Evolutionary conservation across 2,329 filamentous ascomycete genomes (phyloP).

Genomic region (Cryphonectria nitschkei): DNA sequence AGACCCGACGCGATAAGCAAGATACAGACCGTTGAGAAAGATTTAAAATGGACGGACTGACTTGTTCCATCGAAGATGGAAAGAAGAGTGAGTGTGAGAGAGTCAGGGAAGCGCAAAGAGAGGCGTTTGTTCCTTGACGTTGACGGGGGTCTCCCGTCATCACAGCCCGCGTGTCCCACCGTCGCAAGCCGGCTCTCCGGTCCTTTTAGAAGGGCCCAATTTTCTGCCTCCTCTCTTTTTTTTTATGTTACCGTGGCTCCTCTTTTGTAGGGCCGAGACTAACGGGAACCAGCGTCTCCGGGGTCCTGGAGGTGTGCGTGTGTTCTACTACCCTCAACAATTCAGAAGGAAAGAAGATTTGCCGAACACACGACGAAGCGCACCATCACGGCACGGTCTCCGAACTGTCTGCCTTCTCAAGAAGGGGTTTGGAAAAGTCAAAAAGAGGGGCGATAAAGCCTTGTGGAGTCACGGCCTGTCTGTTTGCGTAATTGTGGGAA

Average conservation of each 20-base stretch:
- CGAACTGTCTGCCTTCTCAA: too few relatives aligned
- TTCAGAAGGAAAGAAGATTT: not conserved
- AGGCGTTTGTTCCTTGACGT: not conserved
- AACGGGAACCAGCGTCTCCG: not conserved
- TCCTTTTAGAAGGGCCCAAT: not conserved
- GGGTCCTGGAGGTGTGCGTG: too few relatives aligned
- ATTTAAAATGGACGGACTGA: not conserved
- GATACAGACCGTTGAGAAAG: slow-evolving; percentile 1
- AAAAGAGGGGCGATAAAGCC: not conserved
- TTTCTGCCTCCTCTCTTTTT: not conserved
- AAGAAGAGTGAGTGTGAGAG: too few relatives aligned
- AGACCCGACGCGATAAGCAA: not conserved
- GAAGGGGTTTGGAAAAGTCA: too few relatives aligned
- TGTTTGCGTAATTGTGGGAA: slow-evolving; percentile 1
- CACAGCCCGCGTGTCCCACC: slow-evolving; percentile 6
- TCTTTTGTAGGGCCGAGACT: slow-evolving; percentile 7
- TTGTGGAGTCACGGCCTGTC: not conserved
- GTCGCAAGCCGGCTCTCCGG: slow-evolving; percentile 9
- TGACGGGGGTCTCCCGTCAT: not conserved
- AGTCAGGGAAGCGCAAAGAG: not conserved
- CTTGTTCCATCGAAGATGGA: too few relatives aligned
- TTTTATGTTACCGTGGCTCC: not conserved
- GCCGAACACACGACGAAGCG: not conserved
- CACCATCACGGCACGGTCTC: not conserved
- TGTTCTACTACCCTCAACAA: not conserved